Evolutionary conservation across 2,329 filamentous ascomycete genomes (phyloP), one percentile per base, ranked within the genome.

Genomic region (Alternaria angustiovoidea): DNA sequence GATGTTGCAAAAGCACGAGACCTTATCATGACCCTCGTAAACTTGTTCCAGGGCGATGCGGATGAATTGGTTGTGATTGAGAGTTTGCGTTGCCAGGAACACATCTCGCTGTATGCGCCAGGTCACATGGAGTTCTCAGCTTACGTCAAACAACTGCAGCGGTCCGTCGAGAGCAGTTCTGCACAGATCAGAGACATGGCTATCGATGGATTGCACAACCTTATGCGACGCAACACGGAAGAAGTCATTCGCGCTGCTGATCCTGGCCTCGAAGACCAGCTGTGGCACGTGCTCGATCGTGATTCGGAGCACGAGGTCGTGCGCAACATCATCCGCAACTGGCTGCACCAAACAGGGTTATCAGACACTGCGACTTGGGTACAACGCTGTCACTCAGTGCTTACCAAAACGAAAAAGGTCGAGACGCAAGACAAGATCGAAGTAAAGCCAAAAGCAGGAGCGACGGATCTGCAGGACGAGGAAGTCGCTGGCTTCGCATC

Each of bases 401-500:
- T 98, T 63, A 95, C 92, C 36, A 96, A 96, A 85, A 96, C 92
- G 0, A 88, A 92, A 65, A 85, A 86, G 30, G 91, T 91, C 72
- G 85, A 88, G 42, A 85, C 87, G 28, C 83, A 86, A 43, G 76
- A 82, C 5, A 80, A 79, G 18, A 75, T 78, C 11, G 80, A 82
- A 4, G 78, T 82, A 11, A 86, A 83, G 68, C 75, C 79, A 7
- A 84, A 82, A 51, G 81, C 63, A n/a, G 83, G 72, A 4, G 83
- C 86, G 12, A 85, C 92, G n/a, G 95, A 99, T 69, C 81, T 98
- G 0, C 91, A 94, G 64, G 95, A 99, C 74, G 95, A 99, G 75
- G 96, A 99, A 77, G 94, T 97, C 36, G 95, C 95, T 53, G 95
- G 95, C 0, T 98, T 99, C 73, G 94, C 94, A 32, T 87, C 89